phyloP scores from a whole-genome alignment of 2,329 filamentous ascomycete genomes.

The Pleoardoris graminearum region DNA sequence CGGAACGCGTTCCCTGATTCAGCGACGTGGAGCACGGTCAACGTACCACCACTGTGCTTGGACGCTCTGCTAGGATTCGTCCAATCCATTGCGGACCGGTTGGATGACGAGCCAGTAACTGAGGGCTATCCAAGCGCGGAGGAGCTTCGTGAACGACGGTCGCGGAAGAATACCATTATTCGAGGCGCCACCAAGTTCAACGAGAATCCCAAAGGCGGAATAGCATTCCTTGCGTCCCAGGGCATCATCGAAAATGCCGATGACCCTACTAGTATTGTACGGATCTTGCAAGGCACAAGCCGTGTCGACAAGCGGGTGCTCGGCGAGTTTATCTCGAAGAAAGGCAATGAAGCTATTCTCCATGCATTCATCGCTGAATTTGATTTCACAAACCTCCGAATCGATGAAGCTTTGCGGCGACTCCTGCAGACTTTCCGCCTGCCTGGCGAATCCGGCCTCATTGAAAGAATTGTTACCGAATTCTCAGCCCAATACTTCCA shows the following conservation, averaged over 20 bases:
- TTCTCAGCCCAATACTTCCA: constrained; percentile 86
- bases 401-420: constrained; percentile 85
- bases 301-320: constrained; percentile 87
- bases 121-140: constrained; percentile 70
- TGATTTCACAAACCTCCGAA: constrained; percentile 81
- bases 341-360: constrained; percentile 81
- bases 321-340: constrained; percentile 92
- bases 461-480: constrained; percentile 85
- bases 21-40: constrained; percentile 98
- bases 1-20: constrained; percentile 96
- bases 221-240: constrained; percentile 81
- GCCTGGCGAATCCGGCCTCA: constrained; percentile 88
- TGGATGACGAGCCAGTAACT: constrained; percentile 68
- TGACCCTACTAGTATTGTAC: constrained; percentile 77
- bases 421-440: constrained; percentile 92
- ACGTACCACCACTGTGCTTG: constrained; percentile 90
- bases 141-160: constrained; percentile 70
- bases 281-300: constrained; percentile 83
- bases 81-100: constrained; percentile 85
- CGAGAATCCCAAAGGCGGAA: constrained; percentile 85
- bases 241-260: constrained; percentile 79
- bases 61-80: constrained; percentile 90
- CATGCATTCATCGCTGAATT: constrained; percentile 85
- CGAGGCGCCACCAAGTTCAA: constrained; percentile 91
- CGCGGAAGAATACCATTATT: constrained; percentile 85